A percentile compares a stretch with the other conserved stretches of the same genome.
Conservation (phyloP, 2,329 filamentous ascomycete genomes). For the Triangularia verruculosa region DNA sequence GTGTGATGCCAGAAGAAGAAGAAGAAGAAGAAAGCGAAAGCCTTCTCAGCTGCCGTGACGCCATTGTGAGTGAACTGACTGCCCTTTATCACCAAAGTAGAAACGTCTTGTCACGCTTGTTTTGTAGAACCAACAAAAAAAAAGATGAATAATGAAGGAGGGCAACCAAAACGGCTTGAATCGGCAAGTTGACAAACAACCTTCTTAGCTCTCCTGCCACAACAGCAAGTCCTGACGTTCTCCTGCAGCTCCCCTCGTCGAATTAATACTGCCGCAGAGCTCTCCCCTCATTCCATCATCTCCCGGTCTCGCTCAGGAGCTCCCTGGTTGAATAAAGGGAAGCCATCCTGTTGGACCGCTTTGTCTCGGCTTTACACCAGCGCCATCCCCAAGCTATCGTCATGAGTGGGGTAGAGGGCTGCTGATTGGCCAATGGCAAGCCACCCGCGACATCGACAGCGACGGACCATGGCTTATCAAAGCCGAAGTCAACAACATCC, state of each 20-base stretch:
- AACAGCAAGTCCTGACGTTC: background rate
- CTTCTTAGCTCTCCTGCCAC: background rate
- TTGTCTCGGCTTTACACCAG: constrained; percentile 31
- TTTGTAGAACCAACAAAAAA: background rate
- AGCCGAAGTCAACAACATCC: background rate
- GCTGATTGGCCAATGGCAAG: constrained; percentile 20
- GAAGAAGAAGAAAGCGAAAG: constrained; percentile 19
- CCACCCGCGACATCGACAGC: background rate
- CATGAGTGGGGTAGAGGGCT: constrained; percentile 20
- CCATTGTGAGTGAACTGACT: constrained; percentile 16
- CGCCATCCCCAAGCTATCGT: constrained; percentile 8
- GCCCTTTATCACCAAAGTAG: background rate
- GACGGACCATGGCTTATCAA: background rate
- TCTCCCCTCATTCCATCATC: constrained; percentile 15
- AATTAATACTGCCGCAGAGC: constrained; percentile 16
- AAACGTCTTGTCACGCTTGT: background rate
- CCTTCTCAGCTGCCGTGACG: constrained; percentile 21
- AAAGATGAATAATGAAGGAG: background rate
- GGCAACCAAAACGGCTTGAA: constrained; percentile 13
- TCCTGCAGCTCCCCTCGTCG: background rate
- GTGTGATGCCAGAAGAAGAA: constrained; percentile 19
- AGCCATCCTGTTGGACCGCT: constrained; percentile 24
- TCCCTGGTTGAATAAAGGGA: constrained; percentile 9
- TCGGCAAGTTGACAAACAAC: constrained; percentile 17
- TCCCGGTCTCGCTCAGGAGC: background rate